Percentiles rank a stretch among this genome's conserved stretches.
phyloP scores from a whole-genome alignment of 257 asterid genomes.

The Forsythia suspensa region DNA sequence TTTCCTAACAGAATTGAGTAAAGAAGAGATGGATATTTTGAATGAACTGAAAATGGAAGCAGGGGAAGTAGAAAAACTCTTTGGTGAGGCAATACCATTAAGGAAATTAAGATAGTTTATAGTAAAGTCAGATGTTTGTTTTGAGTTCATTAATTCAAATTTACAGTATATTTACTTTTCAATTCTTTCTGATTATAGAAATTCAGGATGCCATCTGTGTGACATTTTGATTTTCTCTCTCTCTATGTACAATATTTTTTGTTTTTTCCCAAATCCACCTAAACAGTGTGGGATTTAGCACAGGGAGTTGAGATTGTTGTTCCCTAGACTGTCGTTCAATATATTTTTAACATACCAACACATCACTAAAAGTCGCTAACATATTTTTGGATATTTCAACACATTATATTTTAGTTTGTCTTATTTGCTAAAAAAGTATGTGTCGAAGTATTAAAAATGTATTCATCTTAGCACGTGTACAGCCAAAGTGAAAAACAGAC shows the following conservation, averaged over 20 bases:
- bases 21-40: conserved; percentile 86
- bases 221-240: background rate
- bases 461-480: too few species aligned
- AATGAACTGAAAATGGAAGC: conserved; percentile 84
- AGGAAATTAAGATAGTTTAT: conserved; percentile 63
- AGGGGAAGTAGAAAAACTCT: conserved; percentile 72
- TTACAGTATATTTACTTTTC: background rate
- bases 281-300: background rate
- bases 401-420: too few species aligned
- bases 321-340: too few species aligned
- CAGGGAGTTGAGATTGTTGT: too few species aligned
- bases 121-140: background rate
- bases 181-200: background rate
- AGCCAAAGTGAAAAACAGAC: too few species aligned
- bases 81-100: conserved; percentile 71
- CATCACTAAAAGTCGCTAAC: too few species aligned
- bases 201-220: background rate
- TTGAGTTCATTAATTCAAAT: background rate
- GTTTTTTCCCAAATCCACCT: background rate
- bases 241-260: too few species aligned
- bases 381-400: too few species aligned
- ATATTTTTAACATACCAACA: too few species aligned
- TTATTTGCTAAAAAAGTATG: too few species aligned
- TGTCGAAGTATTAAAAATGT: too few species aligned
- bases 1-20: conserved; percentile 63